Evolutionary conservation across 2,329 filamentous ascomycete genomes (phyloP), one percentile per base, ranked within the genome.

Genomic region (Verticillium nubilum): DNA sequence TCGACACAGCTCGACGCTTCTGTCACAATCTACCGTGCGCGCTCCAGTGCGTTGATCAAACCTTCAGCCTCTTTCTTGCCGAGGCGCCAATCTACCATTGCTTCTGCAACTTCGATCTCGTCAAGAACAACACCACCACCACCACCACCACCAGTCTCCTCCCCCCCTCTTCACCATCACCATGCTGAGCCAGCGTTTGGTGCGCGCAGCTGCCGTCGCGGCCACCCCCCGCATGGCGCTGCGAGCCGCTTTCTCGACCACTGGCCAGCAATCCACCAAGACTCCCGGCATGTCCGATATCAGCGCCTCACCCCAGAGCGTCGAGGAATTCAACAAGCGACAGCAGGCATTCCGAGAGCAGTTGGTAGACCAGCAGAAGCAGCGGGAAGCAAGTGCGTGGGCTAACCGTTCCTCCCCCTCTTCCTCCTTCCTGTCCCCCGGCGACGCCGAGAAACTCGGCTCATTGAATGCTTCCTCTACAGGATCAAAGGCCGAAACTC

Each of bases 341-440:
- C 93, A 97, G 79, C 89, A 88, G 75, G 83, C 87, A 70, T 98
- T 97, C 78, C 90, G 95, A 72, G 87, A 93, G 75, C 86, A 90
- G 73, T 80, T 96, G 69, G 84, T 87, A 68, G 84, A 88, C 76
- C 87, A 86, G 72, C 87, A 90, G 76, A 90, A 88, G 80, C 90
- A 90, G 78, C 86, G 89, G 80, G 88, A 91, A 87, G 90, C 92
- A 83, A 93, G 92, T 97, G 80, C 76, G 81, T 82, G 77, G 67
- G 71, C 70, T 70, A 67, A 74, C 64, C 73, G 69, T 59, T 61
- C 71, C 64, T 68, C 72, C 54, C 68, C 74, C 63, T 64, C 76
- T 74, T 71, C 75, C 73, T 69, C 74, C 69, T 78, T 76, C 72
- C 69, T 72, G 66, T 64, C 62, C 57, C 37, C 56, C 42, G 37